phyloP scores from a whole-genome alignment of 495 filamentous ascomycete species.

The Amorphotheca resinae region DNA sequence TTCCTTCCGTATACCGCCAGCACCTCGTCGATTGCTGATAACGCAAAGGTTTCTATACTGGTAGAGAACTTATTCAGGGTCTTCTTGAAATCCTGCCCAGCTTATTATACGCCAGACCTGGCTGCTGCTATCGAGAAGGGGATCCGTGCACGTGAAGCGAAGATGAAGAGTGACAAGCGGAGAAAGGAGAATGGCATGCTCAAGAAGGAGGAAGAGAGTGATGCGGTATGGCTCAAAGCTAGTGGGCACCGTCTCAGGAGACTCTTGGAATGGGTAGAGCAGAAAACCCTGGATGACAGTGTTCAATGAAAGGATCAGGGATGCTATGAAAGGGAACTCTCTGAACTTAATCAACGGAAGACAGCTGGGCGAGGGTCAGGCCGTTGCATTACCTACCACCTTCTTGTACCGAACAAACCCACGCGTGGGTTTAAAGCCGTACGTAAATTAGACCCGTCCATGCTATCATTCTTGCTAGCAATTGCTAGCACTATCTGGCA shows the following conservation, averaged over 20 bases:
- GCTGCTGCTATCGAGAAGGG: slow-evolving; percentile 46
- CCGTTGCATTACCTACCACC: too few species aligned
- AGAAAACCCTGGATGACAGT: slow-evolving; percentile 2
- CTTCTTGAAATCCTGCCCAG: slow-evolving; percentile 29
- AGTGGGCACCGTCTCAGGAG: slow-evolving; percentile 20
- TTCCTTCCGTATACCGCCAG: slow-evolving; percentile 65
- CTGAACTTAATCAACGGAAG: too few species aligned
- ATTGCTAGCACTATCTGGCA: too few species aligned
- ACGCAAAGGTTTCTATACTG: slow-evolving; percentile 67
- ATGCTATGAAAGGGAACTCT: too few species aligned
- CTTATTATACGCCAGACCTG: slow-evolving; percentile 35
- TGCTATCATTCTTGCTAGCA: neutral
- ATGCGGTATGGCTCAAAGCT: slow-evolving; percentile 11
- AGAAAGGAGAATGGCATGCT: slow-evolving; percentile 18
- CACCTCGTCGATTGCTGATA: slow-evolving; percentile 49
- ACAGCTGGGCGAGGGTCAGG: too few species aligned
- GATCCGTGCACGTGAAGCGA: slow-evolving; percentile 42
- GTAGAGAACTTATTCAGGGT: slow-evolving; percentile 60
- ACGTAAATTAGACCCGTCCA: too few species aligned
- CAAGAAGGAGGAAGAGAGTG: slow-evolving; percentile 18
- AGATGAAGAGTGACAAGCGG: slow-evolving; percentile 18
- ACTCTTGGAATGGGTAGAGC: slow-evolving; percentile 20
- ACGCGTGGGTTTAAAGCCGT: too few species aligned
- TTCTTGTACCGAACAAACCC: too few species aligned
- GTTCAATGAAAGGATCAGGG: too few species aligned